A percentile compares a stretch with the other conserved stretches of the same genome.
Evolutionary conservation across 2,329 filamentous ascomycete species (phyloP).

Genomic region (Ophiostoma fasciatum): DNA sequence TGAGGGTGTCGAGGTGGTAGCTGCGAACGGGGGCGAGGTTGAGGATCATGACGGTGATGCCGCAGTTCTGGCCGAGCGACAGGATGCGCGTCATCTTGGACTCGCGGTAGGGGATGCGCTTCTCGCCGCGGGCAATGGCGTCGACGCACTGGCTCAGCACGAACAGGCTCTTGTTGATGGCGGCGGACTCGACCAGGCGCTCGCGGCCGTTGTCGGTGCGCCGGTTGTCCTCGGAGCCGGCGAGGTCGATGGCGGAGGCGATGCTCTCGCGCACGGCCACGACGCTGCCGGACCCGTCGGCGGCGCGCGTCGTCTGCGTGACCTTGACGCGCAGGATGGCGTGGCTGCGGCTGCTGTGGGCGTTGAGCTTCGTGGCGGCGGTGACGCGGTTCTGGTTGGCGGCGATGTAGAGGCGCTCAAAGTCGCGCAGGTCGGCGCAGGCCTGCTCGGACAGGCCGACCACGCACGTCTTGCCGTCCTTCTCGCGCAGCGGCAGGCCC

Average conservation of each 20-base stretch:
- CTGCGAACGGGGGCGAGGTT: slow-evolving; percentile 84
- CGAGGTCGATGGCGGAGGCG: slow-evolving; percentile 85
- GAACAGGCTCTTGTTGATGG: slow-evolving; percentile 95
- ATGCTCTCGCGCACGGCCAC: slow-evolving; percentile 49
- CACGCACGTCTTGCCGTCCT: slow-evolving; percentile 74
- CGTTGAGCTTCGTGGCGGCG: slow-evolving; percentile 81
- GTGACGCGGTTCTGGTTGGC: slow-evolving; percentile 84
- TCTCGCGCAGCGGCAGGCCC: slow-evolving; percentile 71
- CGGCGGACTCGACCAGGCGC: slow-evolving; percentile 82
- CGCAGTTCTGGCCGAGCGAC: slow-evolving; percentile 85
- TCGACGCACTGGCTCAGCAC: slow-evolving; percentile 92
- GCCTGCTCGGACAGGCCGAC: slow-evolving; percentile 71
- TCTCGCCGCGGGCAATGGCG: slow-evolving; percentile 63
- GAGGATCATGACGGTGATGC: slow-evolving; percentile 90
- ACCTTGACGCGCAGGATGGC: slow-evolving; percentile 85
- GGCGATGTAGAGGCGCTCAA: slow-evolving; percentile 79
- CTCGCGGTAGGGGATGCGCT: slow-evolving; percentile 80
- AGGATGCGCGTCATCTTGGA: slow-evolving; percentile 96
- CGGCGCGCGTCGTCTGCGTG: slow-evolving; percentile 45
- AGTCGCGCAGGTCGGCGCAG: slow-evolving; percentile 77
- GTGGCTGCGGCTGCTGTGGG: slow-evolving; percentile 78
- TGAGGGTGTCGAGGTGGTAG: slow-evolving; percentile 87
- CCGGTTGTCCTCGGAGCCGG: slow-evolving; percentile 89
- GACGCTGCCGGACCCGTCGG: slow-evolving; percentile 36
- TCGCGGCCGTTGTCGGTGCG: slow-evolving; percentile 90